Evolutionary conservation across 352 stramenopile genomes (phyloP).

Genomic region (Albugo laibachii): DNA sequence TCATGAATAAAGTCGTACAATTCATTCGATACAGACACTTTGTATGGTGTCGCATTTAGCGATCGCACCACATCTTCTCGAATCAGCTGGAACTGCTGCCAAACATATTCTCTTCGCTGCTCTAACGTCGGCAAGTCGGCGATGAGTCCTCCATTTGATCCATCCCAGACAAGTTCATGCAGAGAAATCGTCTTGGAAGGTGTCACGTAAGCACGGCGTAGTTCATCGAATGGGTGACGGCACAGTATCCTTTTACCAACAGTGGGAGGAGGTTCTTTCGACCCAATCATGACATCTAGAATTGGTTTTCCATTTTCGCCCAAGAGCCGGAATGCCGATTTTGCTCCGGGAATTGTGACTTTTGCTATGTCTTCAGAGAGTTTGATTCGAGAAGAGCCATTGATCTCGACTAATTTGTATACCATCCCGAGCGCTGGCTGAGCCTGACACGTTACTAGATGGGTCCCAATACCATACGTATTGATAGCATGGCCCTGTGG

Average conservation of each 20-base stretch:
- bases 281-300: conserved; percentile 81
- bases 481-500: conserved; percentile 87
- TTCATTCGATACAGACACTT: conserved; percentile 78
- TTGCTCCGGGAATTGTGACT: conserved; percentile 82
- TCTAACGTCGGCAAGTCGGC: conserved; percentile 44
- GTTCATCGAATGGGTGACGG: conserved; percentile 90
- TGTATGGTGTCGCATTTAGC: conserved; percentile 92
- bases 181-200: conserved; percentile 79
- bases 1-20: conserved; percentile 91
- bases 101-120: conserved; percentile 71
- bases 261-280: conserved; percentile 56
- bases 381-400: conserved; percentile 92
- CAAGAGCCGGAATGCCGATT: conserved; percentile 82
- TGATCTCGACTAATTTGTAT: conserved; percentile 98
- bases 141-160: conserved; percentile 49
- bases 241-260: conserved; percentile 83
- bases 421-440: conserved; percentile 98
- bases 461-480: conserved; percentile 89
- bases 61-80: conserved; percentile 88
- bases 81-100: conserved; percentile 83
- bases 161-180: conserved; percentile 83
- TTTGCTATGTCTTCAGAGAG: conserved; percentile 94
- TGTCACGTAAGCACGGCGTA: conserved; percentile 88
- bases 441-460: conserved; percentile 94
- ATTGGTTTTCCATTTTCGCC: conserved; percentile 74